Percentiles rank a stretch among this genome's conserved stretches.
These are phyloP conservation scores for Blumeria hordei DNA, from an alignment of 2,329 filamentous ascomycete species.

Conservation along the genomic window DNA sequence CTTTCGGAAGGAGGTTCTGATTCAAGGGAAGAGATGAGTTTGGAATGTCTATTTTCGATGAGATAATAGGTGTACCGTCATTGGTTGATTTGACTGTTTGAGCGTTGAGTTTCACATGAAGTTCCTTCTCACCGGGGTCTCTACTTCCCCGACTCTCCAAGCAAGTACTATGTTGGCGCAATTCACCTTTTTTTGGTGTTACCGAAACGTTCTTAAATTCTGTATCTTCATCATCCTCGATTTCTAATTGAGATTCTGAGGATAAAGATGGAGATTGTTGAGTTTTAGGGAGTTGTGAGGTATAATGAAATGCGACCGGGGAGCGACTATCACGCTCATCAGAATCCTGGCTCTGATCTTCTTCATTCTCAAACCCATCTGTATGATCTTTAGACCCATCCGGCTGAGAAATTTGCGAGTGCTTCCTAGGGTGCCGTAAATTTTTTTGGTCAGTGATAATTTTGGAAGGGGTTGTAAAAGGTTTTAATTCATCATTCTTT, in stretches of 20 bases:
- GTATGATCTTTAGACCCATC: background rate
- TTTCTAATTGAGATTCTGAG: background rate
- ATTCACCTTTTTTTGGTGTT: background rate
- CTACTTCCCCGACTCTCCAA: background rate
- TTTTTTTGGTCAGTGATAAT: no score
- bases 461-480: no score
- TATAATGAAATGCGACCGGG: constrained; percentile 10
- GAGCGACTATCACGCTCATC: constrained; percentile 12
- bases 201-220: background rate
- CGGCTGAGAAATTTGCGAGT: no score
- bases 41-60: background rate
- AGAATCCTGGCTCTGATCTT: constrained; percentile 8
- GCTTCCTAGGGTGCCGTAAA: no score
- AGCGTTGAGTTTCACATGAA: background rate
- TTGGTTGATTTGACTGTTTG: background rate
- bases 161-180: background rate
- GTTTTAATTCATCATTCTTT: no score
- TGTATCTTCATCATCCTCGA: background rate
- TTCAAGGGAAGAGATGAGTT: constrained; percentile 1
- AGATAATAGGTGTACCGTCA: background rate
- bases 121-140: constrained; percentile 1
- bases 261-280: background rate
- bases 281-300: background rate
- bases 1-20: background rate
- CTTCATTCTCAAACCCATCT: constrained; percentile 1